These are phyloP conservation scores for Fusarium redolens DNA, from an alignment of 2,329 filamentous ascomycete species.

Conservation along the genomic window DNA sequence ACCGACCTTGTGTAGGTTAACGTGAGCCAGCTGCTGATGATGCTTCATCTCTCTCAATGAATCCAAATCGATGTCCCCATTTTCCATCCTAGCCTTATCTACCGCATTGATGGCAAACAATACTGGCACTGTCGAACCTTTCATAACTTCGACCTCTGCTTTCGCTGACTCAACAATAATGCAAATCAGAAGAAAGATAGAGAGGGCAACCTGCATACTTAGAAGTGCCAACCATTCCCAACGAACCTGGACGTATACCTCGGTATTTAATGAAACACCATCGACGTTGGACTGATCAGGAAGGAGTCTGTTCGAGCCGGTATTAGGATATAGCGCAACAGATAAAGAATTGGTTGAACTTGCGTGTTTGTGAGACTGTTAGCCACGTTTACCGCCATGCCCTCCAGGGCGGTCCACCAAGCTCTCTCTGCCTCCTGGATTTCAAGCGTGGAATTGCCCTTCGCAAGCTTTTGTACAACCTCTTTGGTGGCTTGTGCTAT, in stretches of 20 bases:
- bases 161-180: background rate
- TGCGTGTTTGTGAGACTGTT: conserved; percentile 4
- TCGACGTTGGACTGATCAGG: background rate
- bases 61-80: background rate
- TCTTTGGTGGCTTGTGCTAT: background rate
- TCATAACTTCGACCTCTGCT: background rate
- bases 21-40: background rate
- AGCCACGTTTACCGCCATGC: background rate
- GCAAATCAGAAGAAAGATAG: background rate
- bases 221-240: background rate
- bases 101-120: background rate
- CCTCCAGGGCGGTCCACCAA: background rate
- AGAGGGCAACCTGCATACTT: background rate
- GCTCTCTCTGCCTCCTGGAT: background rate
- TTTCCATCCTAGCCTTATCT: conserved; percentile 1
- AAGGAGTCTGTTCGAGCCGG: background rate
- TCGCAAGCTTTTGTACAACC: background rate
- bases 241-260: background rate
- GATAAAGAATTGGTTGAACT: background rate
- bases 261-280: background rate
- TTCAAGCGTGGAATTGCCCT: background rate
- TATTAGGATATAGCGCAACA: background rate
- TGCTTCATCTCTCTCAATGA: background rate
- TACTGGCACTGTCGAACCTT: background rate
- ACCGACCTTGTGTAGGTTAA: background rate